Evolutionary conservation across 495 filamentous ascomycete genomes (phyloP).

Genomic region (Thermothielavioides terrestris): DNA sequence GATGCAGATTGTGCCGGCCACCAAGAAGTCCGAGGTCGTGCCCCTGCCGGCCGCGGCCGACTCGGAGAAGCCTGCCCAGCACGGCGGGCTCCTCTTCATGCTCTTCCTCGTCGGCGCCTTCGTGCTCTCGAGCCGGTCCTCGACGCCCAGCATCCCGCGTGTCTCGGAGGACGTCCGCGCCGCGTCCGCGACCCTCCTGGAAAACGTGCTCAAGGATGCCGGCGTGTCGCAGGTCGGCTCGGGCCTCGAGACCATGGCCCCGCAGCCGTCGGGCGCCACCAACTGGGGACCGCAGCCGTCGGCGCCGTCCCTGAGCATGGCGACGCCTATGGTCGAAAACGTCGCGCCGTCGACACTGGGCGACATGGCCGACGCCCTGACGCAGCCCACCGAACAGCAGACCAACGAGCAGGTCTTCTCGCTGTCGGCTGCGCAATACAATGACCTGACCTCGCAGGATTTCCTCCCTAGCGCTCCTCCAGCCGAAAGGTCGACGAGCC

Average conservation of each 20-base stretch:
- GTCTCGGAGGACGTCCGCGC: conserved; percentile 89
- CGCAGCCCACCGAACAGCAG: conserved; percentile 72
- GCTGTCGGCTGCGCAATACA: conserved; percentile 81
- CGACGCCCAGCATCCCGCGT: conserved; percentile 61
- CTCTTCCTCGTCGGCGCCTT: conserved; percentile 95
- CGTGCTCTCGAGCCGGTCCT: conserved; percentile 75
- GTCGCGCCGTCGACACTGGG: conserved; percentile 59
- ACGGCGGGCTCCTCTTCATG: conserved; percentile 62
- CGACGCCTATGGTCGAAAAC: conserved; percentile 43
- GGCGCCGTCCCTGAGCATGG: conserved; percentile 42
- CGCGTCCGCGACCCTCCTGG: conserved; percentile 81
- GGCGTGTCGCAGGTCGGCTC: conserved; percentile 47
- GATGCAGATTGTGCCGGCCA: conserved; percentile 42
- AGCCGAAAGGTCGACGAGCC: conserved; percentile 39
- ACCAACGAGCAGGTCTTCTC: conserved; percentile 84
- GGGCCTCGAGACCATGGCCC: conserved; percentile 39
- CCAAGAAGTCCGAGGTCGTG: conserved; percentile 45
- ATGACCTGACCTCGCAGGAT: conserved; percentile 65
- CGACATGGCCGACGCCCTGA: conserved; percentile 63
- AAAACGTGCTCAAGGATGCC: conserved; percentile 78
- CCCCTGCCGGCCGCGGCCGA: conserved; percentile 37
- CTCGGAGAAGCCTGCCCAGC: conserved; percentile 53
- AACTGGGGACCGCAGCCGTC: conserved; percentile 34
- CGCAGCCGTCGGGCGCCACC: conserved; percentile 42
- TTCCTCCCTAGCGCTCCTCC: conserved; percentile 44